phyloP scores from a whole-genome alignment of 495 filamentous ascomycete genomes.

The Friedmanniomyces simplex region DNA sequence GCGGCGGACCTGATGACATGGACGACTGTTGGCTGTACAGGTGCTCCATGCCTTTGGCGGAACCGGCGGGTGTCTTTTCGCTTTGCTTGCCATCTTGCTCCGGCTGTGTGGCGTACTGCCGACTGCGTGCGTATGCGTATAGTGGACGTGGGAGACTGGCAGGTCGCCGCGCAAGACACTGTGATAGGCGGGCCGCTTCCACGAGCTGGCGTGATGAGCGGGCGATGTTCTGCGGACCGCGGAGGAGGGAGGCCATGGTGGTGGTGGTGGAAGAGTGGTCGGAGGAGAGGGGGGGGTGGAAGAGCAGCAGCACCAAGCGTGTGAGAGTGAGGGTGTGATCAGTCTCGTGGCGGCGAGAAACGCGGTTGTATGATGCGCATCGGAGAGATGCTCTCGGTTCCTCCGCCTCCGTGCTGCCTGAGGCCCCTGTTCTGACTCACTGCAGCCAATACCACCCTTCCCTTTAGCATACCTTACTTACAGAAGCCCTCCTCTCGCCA shows the following conservation, averaged over 20 bases:
- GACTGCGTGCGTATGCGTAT: slow-evolving; percentile 37
- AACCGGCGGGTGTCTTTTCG: slow-evolving; percentile 28
- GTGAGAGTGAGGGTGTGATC: too few relatives aligned
- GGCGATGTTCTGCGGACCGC: slow-evolving; percentile 13
- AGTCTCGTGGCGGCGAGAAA: too few relatives aligned
- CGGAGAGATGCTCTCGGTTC: too few relatives aligned
- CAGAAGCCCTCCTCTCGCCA: too few relatives aligned
- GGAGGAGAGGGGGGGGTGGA: background rate
- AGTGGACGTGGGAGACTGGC: slow-evolving; percentile 31
- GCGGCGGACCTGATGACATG: slow-evolving; percentile 30
- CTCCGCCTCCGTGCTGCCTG: too few relatives aligned
- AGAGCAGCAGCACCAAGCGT: background rate
- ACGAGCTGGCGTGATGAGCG: slow-evolving; percentile 17
- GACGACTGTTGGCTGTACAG: slow-evolving; percentile 33
- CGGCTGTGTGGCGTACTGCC: slow-evolving; percentile 47
- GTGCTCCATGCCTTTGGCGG: slow-evolving; percentile 37
- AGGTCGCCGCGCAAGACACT: slow-evolving; percentile 19
- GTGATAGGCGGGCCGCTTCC: slow-evolving; percentile 15
- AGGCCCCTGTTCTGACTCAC: too few relatives aligned
- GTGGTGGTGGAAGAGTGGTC: background rate
- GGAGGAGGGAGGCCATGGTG: slow-evolving; percentile 17
- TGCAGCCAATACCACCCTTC: too few relatives aligned
- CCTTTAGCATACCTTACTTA: too few relatives aligned
- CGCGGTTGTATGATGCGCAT: too few relatives aligned
- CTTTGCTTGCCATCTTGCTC: slow-evolving; percentile 28